Evolutionary conservation across 2,329 filamentous ascomycete species (phyloP), one percentile per base, ranked within the genome.

Genomic region (Diaporthe sp.): DNA sequence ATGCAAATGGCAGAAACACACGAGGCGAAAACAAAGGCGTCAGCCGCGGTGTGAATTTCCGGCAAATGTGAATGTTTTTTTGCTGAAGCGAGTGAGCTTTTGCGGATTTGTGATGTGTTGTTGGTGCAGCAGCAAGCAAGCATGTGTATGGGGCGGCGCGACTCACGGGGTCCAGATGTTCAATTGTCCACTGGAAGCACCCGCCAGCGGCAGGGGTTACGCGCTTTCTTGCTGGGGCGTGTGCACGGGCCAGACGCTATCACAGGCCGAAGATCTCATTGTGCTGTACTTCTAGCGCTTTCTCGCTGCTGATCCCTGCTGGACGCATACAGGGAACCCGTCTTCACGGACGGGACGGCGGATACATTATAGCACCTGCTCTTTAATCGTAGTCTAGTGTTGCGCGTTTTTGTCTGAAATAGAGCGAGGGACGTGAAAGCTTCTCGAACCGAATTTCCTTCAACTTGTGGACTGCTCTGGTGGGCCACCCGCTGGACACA

Each of bases 111-210:
- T 54, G 47, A 66, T 50, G 42, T 47, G 30, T 67, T 68, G 47
- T 40, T 68, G 64, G 47, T 54, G 47, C 25, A 30, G 38, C 33
- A 28, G n/a, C n/a, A n/a, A n/a, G 35, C 61, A n/a, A 35, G 30
- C 19, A 33, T 55, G 54, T 28, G 25, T 33, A 55, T 33, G 40
- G 61, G 42, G 61, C 42, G 42, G 61, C 42, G 42, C 61, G 61
- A 67, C 61, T 42, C n/a, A 61, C 61, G 17, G 61, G 61, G 42
- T 50, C 61, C 61, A 66, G 22, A 66, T 33, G 40, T 3, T 35
- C 60, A 66, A 66, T 50, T 66, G 60, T 58, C 55, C 55, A 58
- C 55, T 58, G 55, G 33, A 58, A 60, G 57, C 25, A 30, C 19
- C 40, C 38, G 13, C 38, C 60, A 47, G 10, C 40, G 42, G 42